Percentiles rank a stretch among this genome's conserved stretches.
phyloP scores from a whole-genome alignment of 768 basidiomycete species.

The Pisolithus microcarpus region DNA sequence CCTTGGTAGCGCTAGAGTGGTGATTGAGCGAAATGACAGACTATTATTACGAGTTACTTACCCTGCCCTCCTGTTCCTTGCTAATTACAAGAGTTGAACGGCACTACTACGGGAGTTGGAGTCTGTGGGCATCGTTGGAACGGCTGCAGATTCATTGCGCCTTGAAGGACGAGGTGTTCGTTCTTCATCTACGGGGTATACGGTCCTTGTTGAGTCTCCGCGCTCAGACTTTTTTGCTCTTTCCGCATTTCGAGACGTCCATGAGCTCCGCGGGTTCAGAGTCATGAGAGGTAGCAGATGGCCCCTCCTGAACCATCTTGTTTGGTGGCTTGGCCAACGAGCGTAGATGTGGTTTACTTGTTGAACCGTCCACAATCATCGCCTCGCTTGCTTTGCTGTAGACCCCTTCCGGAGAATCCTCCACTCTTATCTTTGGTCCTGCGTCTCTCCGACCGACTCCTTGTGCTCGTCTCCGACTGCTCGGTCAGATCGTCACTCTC shows the following conservation, averaged over 20 bases:
- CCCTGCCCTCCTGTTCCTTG: conserved; percentile 11
- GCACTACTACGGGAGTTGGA: not conserved
- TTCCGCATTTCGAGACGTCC: not conserved
- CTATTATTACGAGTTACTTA: conserved; percentile 3
- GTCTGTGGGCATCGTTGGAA: not conserved
- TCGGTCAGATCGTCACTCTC: not conserved
- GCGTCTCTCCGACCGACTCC: not conserved
- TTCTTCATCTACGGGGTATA: conserved; percentile 12
- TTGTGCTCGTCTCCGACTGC: not conserved
- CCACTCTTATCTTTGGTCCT: not conserved
- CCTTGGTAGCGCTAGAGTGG: no score
- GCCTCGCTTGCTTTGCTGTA: conserved; percentile 16
- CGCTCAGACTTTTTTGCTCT: not conserved
- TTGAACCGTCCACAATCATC: conserved; percentile 23
- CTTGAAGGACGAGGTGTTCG: conserved; percentile 20
- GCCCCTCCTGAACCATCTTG: not conserved
- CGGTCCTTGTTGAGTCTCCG: not conserved
- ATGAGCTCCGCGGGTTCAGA: not conserved
- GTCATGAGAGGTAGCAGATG: conserved; percentile 2
- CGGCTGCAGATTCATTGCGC: not conserved
- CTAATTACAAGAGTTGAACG: conserved; percentile 13
- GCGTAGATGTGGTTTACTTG: conserved; percentile 7
- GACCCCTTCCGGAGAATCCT: not conserved
- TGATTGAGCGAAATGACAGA: not conserved
- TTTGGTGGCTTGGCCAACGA: not conserved